Conservation (phyloP, 164 flowering plant genomes). For the Umbellularia californica region DNA sequence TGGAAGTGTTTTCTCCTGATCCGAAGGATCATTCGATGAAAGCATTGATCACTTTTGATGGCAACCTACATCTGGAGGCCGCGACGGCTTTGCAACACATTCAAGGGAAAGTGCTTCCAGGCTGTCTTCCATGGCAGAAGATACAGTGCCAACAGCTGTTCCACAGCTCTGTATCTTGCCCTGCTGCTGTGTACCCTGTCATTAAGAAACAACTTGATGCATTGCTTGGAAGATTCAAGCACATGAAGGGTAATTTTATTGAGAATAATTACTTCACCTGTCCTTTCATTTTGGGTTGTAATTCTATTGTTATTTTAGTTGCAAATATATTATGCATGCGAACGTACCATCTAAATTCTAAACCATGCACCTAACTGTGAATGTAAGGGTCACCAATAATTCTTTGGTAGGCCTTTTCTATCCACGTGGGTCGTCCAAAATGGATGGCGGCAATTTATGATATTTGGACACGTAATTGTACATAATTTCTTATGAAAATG, state of each 20-base stretch:
- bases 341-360: too few species aligned
- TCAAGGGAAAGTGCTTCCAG: slow-evolving; percentile 71
- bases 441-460: too few species aligned
- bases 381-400: too few species aligned
- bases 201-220: slow-evolving; percentile 52
- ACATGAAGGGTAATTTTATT: slow-evolving; percentile 36
- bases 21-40: slow-evolving; percentile 50
- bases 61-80: slow-evolving; percentile 86
- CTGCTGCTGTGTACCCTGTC: slow-evolving; percentile 51
- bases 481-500: too few species aligned
- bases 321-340: too few species aligned
- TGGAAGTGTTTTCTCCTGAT: slow-evolving; percentile 66
- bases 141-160: slow-evolving; percentile 67
- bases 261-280: too few species aligned
- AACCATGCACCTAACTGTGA: too few species aligned
- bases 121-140: slow-evolving; percentile 84
- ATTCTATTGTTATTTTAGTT: too few species aligned
- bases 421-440: too few species aligned
- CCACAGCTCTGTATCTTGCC: slow-evolving; percentile 68
- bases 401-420: too few species aligned
- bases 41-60: slow-evolving; percentile 78
- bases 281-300: too few species aligned
- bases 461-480: too few species aligned
- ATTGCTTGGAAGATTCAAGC: slow-evolving; percentile 41
- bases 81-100: slow-evolving; percentile 87